Evolutionary conservation across 2,329 filamentous ascomycete species (phyloP).

Genomic region (Talaromyces sp.): DNA sequence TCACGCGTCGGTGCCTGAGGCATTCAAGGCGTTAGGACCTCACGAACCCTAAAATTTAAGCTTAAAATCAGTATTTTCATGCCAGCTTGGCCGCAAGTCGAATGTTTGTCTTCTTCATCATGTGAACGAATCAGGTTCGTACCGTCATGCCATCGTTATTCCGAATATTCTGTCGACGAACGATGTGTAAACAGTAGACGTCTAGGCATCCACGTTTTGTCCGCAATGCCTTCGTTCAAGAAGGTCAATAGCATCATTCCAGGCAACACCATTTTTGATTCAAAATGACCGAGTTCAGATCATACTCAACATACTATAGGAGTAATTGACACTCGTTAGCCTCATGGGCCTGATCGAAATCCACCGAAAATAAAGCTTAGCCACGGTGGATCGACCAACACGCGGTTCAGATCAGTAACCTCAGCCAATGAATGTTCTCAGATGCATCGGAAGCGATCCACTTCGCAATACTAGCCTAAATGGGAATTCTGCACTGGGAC

Average conservation of each 20-base stretch:
- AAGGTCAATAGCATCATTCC: not conserved
- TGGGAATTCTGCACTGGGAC: not conserved
- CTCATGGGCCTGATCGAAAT: not conserved
- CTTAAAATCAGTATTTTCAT: not conserved
- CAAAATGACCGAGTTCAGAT: not conserved
- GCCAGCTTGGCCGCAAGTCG: too few relatives aligned
- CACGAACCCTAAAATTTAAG: not conserved
- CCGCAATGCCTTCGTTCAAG: not conserved
- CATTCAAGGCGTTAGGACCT: not conserved
- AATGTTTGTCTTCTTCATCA: not conserved
- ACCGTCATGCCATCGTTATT: too few relatives aligned
- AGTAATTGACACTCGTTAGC: not conserved
- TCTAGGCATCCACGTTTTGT: not conserved
- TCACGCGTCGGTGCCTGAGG: not conserved
- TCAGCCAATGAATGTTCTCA: not conserved
- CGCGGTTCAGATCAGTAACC: not conserved
- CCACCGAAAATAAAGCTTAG: not conserved
- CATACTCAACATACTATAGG: not conserved
- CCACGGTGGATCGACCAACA: not conserved
- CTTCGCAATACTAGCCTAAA: not conserved
- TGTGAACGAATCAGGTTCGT: too few relatives aligned
- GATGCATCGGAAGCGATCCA: not conserved
- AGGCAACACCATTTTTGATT: not conserved
- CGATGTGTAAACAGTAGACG: not conserved
- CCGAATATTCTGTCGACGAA: not conserved